Conservation (phyloP, 2,329 filamentous ascomycete genomes). For the Aureobasidium leucospermi region DNA sequence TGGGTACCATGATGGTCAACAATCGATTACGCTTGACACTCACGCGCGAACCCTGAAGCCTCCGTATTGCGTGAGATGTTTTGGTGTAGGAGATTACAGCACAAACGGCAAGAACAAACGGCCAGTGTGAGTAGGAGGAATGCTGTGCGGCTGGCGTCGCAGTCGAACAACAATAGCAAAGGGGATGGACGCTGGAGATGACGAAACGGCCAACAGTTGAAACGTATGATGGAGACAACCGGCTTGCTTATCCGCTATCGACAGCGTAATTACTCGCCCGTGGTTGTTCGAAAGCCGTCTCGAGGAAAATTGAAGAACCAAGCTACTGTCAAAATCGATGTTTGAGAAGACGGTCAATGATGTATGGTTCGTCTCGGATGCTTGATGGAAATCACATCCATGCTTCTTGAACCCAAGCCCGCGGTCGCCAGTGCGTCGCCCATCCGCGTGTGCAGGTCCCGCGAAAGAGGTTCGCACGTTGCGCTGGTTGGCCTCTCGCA, state of each 20-base stretch:
- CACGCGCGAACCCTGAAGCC: neutral
- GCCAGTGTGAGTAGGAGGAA: neutral
- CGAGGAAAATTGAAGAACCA: neutral
- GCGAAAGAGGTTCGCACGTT: slow-evolving; percentile 1
- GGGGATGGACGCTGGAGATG: slow-evolving; percentile 10
- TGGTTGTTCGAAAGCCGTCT: neutral
- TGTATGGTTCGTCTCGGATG: slow-evolving; percentile 11
- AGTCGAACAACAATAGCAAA: slow-evolving; percentile 8
- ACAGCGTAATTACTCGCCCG: slow-evolving; percentile 3
- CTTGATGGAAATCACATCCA: neutral
- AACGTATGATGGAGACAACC: slow-evolving; percentile 7
- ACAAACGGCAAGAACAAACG: slow-evolving; percentile 1
- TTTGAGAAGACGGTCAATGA: slow-evolving; percentile 5
- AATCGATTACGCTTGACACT: neutral
- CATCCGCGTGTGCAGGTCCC: neutral
- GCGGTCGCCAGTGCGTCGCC: slow-evolving; percentile 8
- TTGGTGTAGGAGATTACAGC: slow-evolving; percentile 8
- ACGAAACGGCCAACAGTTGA: slow-evolving; percentile 14
- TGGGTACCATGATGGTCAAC: neutral
- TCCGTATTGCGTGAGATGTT: slow-evolving; percentile 6
- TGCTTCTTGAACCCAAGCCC: slow-evolving; percentile 2
- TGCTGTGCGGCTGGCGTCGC: neutral
- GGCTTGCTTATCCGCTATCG: slow-evolving; percentile 5
- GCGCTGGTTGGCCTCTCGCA: slow-evolving; percentile 6
- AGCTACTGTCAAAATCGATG: neutral